Evolutionary conservation across 768 basidiomycete species (phyloP).

Genomic region (Cytidiella melzeri): DNA sequence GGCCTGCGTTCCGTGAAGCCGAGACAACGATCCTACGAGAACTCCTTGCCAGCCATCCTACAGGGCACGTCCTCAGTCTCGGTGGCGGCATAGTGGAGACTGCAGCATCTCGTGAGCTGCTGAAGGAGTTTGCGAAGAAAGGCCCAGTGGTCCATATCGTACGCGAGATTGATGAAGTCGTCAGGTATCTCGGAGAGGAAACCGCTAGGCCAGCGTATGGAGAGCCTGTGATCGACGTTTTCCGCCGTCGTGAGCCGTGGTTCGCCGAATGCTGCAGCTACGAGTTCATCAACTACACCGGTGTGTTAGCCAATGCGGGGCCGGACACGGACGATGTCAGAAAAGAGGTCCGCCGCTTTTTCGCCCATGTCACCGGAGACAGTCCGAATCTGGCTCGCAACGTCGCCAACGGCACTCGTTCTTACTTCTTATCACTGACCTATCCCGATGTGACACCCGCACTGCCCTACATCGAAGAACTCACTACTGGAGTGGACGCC

Average conservation of each 20-base stretch:
- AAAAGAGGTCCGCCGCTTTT: constrained; percentile 76
- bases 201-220: constrained; percentile 81
- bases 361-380: constrained; percentile 77
- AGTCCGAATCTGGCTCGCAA: constrained; percentile 58
- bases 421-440: constrained; percentile 90
- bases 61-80: constrained; percentile 75
- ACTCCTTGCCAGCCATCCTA: constrained; percentile 49
- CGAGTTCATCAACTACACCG: constrained; percentile 76
- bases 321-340: constrained; percentile 30
- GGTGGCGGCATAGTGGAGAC: constrained; percentile 96
- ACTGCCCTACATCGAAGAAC: constrained; percentile 58
- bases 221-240: constrained; percentile 83
- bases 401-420: constrained; percentile 48
- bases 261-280: constrained; percentile 76
- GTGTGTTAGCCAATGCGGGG: constrained; percentile 15
- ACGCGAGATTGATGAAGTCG: constrained; percentile 74
- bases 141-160: constrained; percentile 84
- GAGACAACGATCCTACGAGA: constrained; percentile 68
- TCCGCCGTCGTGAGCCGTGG: constrained; percentile 78
- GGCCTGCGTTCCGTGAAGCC: constrained; percentile 82
- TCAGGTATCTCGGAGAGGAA: constrained; percentile 74
- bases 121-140: constrained; percentile 56
- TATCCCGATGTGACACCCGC: constrained; percentile 81
- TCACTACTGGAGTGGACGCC: constrained; percentile 83
- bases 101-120: constrained; percentile 59